Evolutionary conservation across 768 basidiomycete species (phyloP).

Genomic region (Leccinum subtestaceum): DNA sequence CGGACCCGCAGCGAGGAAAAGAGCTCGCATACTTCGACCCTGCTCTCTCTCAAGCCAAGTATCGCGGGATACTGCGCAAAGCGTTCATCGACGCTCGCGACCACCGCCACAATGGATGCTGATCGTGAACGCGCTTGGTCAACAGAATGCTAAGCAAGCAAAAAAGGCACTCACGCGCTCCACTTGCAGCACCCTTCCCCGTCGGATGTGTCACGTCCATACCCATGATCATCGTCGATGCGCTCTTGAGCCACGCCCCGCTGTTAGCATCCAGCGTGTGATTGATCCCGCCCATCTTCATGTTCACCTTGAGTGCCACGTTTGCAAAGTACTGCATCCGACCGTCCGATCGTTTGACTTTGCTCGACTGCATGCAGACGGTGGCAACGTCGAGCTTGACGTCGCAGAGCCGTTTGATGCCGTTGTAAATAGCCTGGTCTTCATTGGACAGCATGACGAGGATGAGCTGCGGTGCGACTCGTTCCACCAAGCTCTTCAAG

Average conservation of each 20-base stretch:
- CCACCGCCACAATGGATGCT: slow-evolving; percentile 54
- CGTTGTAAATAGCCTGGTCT: slow-evolving; percentile 48
- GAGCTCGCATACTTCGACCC: slow-evolving; percentile 56
- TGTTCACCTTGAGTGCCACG: slow-evolving; percentile 54
- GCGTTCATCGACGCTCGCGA: slow-evolving; percentile 44
- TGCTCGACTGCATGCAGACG: slow-evolving; percentile 68
- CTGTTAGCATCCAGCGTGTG: slow-evolving; percentile 41
- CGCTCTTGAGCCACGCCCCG: slow-evolving; percentile 38
- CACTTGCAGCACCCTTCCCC: slow-evolving; percentile 55
- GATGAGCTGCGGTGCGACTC: slow-evolving; percentile 23
- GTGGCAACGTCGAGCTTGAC: slow-evolving; percentile 49
- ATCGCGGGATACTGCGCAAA: slow-evolving; percentile 50
- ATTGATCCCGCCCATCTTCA: slow-evolving; percentile 55
- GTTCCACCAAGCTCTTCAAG: not conserved
- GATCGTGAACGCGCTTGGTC: not conserved
- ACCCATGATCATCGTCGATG: slow-evolving; percentile 53
- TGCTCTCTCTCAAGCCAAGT: slow-evolving; percentile 47
- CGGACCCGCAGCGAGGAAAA: not conserved
- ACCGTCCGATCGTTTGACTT: slow-evolving; percentile 53
- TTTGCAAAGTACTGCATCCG: slow-evolving; percentile 52
- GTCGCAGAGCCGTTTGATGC: slow-evolving; percentile 50
- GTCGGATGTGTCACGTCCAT: slow-evolving; percentile 72
- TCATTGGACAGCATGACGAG: slow-evolving; percentile 47
- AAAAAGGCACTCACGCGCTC: slow-evolving; percentile 33
- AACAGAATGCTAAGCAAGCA: not conserved